Evolutionary conservation across 345 rosid species (phyloP).

Genomic region (Ricinus communis): DNA sequence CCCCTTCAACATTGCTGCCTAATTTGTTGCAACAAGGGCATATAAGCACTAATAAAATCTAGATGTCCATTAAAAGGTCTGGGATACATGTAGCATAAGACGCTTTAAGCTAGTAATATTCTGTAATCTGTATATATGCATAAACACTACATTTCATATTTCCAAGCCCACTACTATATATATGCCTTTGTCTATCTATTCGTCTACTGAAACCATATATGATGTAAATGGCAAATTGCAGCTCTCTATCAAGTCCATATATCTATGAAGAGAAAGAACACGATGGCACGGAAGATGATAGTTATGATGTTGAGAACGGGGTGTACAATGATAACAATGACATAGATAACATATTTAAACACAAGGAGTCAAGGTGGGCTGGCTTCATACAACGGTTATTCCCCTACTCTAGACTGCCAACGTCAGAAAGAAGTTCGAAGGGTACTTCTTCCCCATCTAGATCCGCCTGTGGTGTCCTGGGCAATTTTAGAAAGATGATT

Average conservation of each 20-base stretch:
- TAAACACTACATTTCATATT: too few relatives aligned
- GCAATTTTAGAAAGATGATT: constrained; percentile 42
- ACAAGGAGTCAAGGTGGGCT: constrained; percentile 17
- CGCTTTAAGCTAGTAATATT: too few relatives aligned
- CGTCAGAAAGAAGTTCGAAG: constrained; percentile 19
- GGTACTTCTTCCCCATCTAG: constrained; percentile 21
- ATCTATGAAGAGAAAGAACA: constrained; percentile 16
- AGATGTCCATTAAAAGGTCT: too few relatives aligned
- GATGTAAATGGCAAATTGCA: constrained; percentile 19
- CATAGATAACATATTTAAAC: constrained; percentile 2
- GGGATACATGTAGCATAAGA: too few relatives aligned
- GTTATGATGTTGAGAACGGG: constrained; percentile 27
- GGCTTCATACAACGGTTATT: constrained; percentile 39
- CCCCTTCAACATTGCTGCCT: too few relatives aligned
- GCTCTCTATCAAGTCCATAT: constrained; percentile 27
- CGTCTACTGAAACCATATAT: not conserved
- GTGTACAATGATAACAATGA: not conserved
- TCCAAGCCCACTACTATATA: too few relatives aligned
- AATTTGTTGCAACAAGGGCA: too few relatives aligned
- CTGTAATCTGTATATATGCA: too few relatives aligned
- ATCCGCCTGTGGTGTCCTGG: constrained; percentile 30
- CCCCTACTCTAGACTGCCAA: constrained; percentile 38
- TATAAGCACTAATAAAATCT: too few relatives aligned
- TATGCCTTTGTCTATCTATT: not conserved
- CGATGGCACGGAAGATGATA: constrained; percentile 17